phyloP scores from a whole-genome alignment of 805 yeast genomes.

The Suhomyces sp. region DNA sequence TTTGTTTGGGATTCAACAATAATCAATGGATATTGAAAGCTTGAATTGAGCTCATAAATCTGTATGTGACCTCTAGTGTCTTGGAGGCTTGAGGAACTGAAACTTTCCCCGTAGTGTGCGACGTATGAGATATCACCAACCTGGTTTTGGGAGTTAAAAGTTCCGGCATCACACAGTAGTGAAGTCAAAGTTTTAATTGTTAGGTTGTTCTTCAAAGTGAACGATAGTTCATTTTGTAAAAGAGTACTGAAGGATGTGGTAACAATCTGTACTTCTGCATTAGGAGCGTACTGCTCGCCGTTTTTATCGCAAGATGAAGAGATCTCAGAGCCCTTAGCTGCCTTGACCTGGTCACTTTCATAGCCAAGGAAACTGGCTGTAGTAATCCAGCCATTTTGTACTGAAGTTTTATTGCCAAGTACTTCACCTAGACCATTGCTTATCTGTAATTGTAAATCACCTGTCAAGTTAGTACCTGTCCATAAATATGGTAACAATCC shows the following conservation, averaged over 20 bases:
- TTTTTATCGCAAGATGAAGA: slow-evolving; percentile 20
- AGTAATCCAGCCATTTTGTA: slow-evolving; percentile 58
- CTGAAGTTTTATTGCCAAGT: slow-evolving; percentile 16
- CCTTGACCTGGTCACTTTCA: slow-evolving; percentile 43
- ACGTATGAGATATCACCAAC: not conserved
- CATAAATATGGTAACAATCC: slow-evolving; percentile 69
- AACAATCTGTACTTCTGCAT: slow-evolving; percentile 41
- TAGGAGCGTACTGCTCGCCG: slow-evolving; percentile 28
- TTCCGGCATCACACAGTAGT: not conserved
- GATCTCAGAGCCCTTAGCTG: slow-evolving; percentile 37
- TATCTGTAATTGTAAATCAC: slow-evolving; percentile 44
- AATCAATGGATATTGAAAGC: not conserved
- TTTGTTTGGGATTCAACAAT: not conserved
- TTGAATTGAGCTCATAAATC: not conserved
- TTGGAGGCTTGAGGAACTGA: not conserved
- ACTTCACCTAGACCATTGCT: slow-evolving; percentile 49
- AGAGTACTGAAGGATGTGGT: slow-evolving; percentile 31
- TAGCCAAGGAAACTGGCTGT: slow-evolving; percentile 55
- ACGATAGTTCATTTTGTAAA: slow-evolving; percentile 34
- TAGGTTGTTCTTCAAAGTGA: slow-evolving; percentile 39
- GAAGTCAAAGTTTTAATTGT: slow-evolving; percentile 20
- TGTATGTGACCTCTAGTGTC: not conserved
- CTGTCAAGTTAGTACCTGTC: slow-evolving; percentile 30
- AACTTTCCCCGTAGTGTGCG: not conserved
- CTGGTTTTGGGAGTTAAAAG: not conserved